A percentile compares a stretch with the other conserved stretches of the same genome.
Conservation (phyloP, 2,329 filamentous ascomycete species). For the Verticillium dahliae region DNA sequence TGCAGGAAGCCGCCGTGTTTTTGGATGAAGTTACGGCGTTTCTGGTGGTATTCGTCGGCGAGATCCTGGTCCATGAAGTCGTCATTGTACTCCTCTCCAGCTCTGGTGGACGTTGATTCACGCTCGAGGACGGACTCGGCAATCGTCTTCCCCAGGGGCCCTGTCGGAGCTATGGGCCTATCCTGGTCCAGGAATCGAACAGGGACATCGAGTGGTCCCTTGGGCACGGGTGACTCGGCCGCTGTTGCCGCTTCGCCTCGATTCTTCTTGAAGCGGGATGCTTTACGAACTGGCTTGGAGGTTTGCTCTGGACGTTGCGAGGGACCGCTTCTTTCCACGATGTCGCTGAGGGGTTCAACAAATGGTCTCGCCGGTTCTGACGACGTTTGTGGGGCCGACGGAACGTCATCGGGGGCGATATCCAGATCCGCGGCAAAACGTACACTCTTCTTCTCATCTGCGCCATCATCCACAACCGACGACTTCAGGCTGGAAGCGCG, state of each 20-base stretch:
- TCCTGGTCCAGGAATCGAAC: slow-evolving; percentile 30
- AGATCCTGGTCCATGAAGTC: slow-evolving; percentile 70
- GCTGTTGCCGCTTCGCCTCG: slow-evolving; percentile 13
- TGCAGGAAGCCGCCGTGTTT: slow-evolving; percentile 75
- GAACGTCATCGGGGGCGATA: slow-evolving; percentile 43
- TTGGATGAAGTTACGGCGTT: slow-evolving; percentile 78
- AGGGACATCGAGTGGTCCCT: slow-evolving; percentile 38
- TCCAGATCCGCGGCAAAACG: slow-evolving; percentile 73
- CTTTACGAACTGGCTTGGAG: slow-evolving; percentile 23
- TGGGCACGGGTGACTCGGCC: slow-evolving; percentile 17
- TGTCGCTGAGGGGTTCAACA: slow-evolving; percentile 44
- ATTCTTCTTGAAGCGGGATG: slow-evolving; percentile 47
- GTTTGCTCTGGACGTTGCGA: slow-evolving; percentile 10
- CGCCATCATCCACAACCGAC: slow-evolving; percentile 7
- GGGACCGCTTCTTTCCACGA: slow-evolving; percentile 38
- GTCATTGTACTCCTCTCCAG: slow-evolving; percentile 36
- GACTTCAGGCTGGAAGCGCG: slow-evolving; percentile 8
- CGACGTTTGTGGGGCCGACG: slow-evolving; percentile 15
- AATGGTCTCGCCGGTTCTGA: slow-evolving; percentile 18
- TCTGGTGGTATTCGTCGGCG: slow-evolving; percentile 72
- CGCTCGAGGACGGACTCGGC: slow-evolving; percentile 55
- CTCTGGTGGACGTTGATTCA: slow-evolving; percentile 15
- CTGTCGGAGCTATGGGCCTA: slow-evolving; percentile 33
- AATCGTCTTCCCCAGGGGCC: slow-evolving; percentile 48
- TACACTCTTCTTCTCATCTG: slow-evolving; percentile 59